phyloP scores from a whole-genome alignment of 2,329 filamentous ascomycete species.

The Stemphylium vesicarium region DNA sequence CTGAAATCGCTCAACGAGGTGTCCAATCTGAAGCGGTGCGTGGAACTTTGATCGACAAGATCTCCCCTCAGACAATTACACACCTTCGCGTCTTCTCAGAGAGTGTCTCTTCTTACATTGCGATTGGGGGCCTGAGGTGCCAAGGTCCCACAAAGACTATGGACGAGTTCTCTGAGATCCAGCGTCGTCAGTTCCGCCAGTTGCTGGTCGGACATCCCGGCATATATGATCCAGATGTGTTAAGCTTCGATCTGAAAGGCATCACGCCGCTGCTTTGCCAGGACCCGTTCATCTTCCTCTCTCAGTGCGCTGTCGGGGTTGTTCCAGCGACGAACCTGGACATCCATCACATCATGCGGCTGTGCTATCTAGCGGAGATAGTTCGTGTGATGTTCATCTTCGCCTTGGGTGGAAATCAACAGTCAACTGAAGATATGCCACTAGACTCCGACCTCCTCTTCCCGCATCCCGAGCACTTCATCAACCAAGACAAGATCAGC shows the following conservation, averaged over 20 bases:
- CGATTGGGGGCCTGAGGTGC: constrained; percentile 72
- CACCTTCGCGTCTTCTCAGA: constrained; percentile 89
- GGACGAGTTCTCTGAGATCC: constrained; percentile 70
- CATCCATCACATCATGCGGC: constrained; percentile 76
- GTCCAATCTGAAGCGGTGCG: constrained; percentile 72
- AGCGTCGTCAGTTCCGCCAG: constrained; percentile 75
- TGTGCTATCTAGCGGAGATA: constrained; percentile 91
- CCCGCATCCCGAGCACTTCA: constrained; percentile 29
- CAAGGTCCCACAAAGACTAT: constrained; percentile 67
- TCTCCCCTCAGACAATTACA: constrained; percentile 82
- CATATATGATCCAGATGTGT: constrained; percentile 45
- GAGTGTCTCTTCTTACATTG: constrained; percentile 83
- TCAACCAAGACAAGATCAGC: constrained; percentile 34
- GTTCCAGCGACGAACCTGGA: constrained; percentile 72
- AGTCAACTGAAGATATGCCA: constrained; percentile 7
- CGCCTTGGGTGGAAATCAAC: constrained; percentile 25
- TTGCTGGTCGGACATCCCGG: constrained; percentile 69
- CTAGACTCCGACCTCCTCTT: constrained; percentile 9
- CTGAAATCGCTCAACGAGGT: constrained; percentile 91
- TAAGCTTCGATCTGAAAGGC: constrained; percentile 53
- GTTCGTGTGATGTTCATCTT: constrained; percentile 76
- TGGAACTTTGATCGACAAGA: constrained; percentile 78
- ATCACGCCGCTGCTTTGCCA: constrained; percentile 65
- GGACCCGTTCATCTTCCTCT: constrained; percentile 81
- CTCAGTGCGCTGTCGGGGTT: constrained; percentile 76